Evolutionary conservation across 495 filamentous ascomycete species (phyloP).

Genomic region (Penicillium egyptiacum): DNA sequence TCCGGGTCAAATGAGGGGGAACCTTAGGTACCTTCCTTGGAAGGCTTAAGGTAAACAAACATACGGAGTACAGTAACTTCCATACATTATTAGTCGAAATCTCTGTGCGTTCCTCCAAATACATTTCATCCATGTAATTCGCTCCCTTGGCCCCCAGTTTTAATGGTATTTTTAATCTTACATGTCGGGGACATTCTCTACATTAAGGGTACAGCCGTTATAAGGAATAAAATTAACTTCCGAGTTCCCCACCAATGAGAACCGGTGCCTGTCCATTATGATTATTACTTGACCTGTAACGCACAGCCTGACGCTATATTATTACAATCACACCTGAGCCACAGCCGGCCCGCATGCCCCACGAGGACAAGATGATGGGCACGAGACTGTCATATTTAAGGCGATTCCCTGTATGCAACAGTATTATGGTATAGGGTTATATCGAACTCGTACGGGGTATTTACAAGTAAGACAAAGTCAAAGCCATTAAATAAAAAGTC

Average conservation of each 20-base stretch:
- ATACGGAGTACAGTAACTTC: too few species aligned
- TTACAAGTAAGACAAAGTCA: background rate
- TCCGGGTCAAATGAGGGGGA: background rate
- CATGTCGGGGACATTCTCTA: constrained; percentile 3
- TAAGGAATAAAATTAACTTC: constrained; percentile 1
- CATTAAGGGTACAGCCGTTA: background rate
- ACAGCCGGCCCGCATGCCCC: constrained; percentile 7
- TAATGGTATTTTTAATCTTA: constrained; percentile 6
- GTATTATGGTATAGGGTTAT: background rate
- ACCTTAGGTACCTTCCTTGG: too few species aligned
- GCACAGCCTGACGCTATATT: constrained; percentile 2
- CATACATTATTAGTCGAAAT: background rate
- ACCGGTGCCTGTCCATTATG: background rate
- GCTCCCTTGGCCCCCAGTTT: background rate
- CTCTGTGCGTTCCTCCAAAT: background rate
- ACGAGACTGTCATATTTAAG: background rate
- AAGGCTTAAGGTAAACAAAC: constrained; percentile 3
- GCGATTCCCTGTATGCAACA: background rate
- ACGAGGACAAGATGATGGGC: background rate
- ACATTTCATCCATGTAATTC: too few species aligned
- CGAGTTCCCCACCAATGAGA: background rate
- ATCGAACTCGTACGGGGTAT: background rate
- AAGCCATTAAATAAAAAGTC: background rate
- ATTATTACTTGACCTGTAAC: background rate
- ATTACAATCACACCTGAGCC: background rate